A percentile compares a stretch with the other conserved stretches of the same genome.
These are phyloP conservation scores for Xylariaceae sp. DNA, from an alignment of 2,329 filamentous ascomycete species.

Conservation along the genomic window DNA sequence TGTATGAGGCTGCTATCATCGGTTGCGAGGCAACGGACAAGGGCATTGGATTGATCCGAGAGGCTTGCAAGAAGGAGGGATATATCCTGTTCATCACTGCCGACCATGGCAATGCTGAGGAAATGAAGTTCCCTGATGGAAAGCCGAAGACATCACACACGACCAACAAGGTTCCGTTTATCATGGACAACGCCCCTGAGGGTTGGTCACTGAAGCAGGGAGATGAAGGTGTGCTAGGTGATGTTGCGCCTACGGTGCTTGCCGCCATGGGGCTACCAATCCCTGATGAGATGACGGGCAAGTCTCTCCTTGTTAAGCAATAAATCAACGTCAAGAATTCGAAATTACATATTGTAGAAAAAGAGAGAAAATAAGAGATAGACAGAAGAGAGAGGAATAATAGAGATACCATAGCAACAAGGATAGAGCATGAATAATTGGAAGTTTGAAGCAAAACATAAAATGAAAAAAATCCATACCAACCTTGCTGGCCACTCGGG, in stretches of 20 bases:
- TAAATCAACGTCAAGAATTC: constrained; percentile 6
- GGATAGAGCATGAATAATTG: not conserved
- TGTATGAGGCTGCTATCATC: constrained; percentile 89
- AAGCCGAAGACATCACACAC: constrained; percentile 98
- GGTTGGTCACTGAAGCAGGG: constrained; percentile 82
- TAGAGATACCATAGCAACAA: constrained; percentile 16
- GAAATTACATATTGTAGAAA: not conserved
- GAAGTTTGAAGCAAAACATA: too few species aligned
- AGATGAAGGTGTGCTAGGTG: constrained; percentile 80
- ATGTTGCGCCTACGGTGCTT: constrained; percentile 92
- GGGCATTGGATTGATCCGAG: constrained; percentile 88
- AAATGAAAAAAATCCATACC: too few species aligned
- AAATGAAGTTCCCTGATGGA: constrained; percentile 95
- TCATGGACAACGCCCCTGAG: constrained; percentile 94
- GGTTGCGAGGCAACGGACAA: constrained; percentile 84
- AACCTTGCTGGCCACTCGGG: too few species aligned
- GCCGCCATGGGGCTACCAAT: constrained; percentile 86
- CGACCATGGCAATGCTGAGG: constrained; percentile 97
- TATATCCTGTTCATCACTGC: constrained; percentile 95
- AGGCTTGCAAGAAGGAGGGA: constrained; percentile 87
- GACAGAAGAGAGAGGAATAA: constrained; percentile 10
- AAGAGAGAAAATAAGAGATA: constrained; percentile 7
- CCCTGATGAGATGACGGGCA: constrained; percentile 88
- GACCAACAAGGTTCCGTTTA: constrained; percentile 93
- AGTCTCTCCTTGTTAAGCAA: constrained; percentile 73